Evolutionary conservation across 176 grass and related monocot genomes (phyloP).

Genomic region (Stipa capillata): DNA sequence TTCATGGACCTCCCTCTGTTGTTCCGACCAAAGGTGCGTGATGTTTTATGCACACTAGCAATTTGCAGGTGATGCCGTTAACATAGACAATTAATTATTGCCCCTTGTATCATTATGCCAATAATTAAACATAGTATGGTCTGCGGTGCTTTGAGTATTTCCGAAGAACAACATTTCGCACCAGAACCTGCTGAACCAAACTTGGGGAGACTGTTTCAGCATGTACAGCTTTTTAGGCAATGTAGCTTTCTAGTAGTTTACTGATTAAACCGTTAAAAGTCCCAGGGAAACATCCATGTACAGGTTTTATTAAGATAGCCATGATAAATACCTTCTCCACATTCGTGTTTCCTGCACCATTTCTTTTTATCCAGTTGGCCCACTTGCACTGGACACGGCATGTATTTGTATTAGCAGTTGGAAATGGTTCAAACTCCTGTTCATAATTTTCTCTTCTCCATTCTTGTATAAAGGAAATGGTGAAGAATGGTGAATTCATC

Average conservation of each 20-base stretch:
- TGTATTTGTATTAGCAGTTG: not conserved
- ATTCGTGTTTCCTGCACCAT: not conserved
- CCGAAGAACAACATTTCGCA: not conserved
- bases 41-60: not conserved
- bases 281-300: not conserved
- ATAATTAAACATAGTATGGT: not conserved
- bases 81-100: not conserved
- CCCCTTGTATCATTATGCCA: not conserved
- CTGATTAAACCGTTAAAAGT: not conserved
- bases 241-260: not conserved
- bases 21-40: slow-evolving; percentile 67
- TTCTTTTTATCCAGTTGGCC: not conserved
- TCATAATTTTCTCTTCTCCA: not conserved
- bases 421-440: not conserved
- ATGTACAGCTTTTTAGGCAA: not conserved
- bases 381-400: not conserved
- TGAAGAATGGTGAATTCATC: slow-evolving; percentile 72
- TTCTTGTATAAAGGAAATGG: slow-evolving; percentile 67
- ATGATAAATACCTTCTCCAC: not conserved
- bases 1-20: slow-evolving; percentile 95
- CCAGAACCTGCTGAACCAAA: not conserved
- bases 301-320: not conserved
- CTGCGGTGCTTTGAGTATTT: too few species aligned
- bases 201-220: not conserved
- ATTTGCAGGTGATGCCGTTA: not conserved